Conservation (phyloP, 441 rosid genomes). For the Francoa sonchifolia region DNA sequence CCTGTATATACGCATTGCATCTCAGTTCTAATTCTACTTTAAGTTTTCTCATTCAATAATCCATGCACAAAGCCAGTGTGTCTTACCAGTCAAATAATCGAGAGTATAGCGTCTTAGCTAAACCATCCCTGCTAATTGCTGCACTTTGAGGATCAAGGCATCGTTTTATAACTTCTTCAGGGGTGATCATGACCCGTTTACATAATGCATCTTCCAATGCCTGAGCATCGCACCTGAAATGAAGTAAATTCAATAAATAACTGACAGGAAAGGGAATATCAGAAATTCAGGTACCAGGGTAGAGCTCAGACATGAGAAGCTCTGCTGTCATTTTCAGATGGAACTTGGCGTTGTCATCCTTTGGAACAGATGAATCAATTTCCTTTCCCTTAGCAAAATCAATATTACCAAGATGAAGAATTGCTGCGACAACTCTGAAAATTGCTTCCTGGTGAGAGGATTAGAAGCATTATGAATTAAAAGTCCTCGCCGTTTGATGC, state of each 20-base stretch:
- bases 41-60: constrained; percentile 4
- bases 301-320: constrained; percentile 61
- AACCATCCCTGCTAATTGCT: constrained; percentile 54
- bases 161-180: constrained; percentile 79
- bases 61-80: too few species aligned
- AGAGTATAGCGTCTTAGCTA: constrained; percentile 78
- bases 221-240: constrained; percentile 48
- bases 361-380: constrained; percentile 73
- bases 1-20: constrained; percentile 31
- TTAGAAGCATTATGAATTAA: too few species aligned
- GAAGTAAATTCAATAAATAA: constrained; percentile 7
- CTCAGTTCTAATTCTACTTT: constrained; percentile 1
- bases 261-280: too few species aligned
- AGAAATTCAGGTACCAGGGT: not conserved
- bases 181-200: constrained; percentile 84
- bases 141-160: constrained; percentile 85
- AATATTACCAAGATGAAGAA: constrained; percentile 84
- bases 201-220: constrained; percentile 77
- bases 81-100: constrained; percentile 70
- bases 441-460: constrained; percentile 73
- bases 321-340: constrained; percentile 85
- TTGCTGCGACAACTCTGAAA: constrained; percentile 87
- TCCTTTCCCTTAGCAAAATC: constrained; percentile 75
- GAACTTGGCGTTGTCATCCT: constrained; percentile 68
- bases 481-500: too few species aligned